A percentile compares a stretch with the other conserved stretches of the same genome.
Conservation (phyloP, 352 stramenopile genomes). For the Halophytophthora polymorphica region DNA sequence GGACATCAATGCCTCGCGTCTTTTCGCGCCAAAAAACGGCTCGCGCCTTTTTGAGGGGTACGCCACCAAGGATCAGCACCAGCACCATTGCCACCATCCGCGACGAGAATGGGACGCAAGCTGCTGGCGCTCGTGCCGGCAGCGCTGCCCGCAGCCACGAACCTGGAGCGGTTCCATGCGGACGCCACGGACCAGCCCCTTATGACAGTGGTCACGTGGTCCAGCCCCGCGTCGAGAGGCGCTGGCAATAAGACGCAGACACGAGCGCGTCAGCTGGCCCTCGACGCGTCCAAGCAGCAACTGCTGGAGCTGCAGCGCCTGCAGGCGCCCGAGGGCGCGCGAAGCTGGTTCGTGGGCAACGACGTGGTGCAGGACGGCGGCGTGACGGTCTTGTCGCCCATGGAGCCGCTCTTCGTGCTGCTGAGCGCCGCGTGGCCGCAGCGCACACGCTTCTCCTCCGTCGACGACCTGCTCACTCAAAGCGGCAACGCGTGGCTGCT, state of each 20-base stretch:
- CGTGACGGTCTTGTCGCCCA: conserved; percentile 55
- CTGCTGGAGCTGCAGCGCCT: conserved; percentile 70
- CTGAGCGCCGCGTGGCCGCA: conserved; percentile 50
- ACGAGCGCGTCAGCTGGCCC: conserved; percentile 56
- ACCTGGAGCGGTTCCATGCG: conserved; percentile 65
- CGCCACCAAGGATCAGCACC: not conserved
- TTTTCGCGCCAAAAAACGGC: too few species aligned
- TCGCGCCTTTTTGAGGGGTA: too few species aligned
- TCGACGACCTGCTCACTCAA: conserved; percentile 52
- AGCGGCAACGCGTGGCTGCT: conserved; percentile 60
- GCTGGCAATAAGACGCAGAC: not conserved
- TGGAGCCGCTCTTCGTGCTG: conserved; percentile 76
- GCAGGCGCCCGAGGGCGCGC: conserved; percentile 35
- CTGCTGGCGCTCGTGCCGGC: conserved; percentile 47
- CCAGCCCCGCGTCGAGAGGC: conserved; percentile 4
- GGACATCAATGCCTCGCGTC: too few species aligned
- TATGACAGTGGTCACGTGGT: conserved; percentile 51
- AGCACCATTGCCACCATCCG: not conserved
- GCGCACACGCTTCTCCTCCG: conserved; percentile 41
- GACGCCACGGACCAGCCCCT: conserved; percentile 53
- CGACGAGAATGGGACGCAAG: conserved; percentile 38
- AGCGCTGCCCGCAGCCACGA: conserved; percentile 23
- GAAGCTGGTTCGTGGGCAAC: conserved; percentile 81
- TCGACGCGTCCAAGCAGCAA: conserved; percentile 25
- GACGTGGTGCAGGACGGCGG: conserved; percentile 63